Evolutionary conservation across 179 eudicot species (phyloP).

Genomic region (Drosera spatulata): DNA sequence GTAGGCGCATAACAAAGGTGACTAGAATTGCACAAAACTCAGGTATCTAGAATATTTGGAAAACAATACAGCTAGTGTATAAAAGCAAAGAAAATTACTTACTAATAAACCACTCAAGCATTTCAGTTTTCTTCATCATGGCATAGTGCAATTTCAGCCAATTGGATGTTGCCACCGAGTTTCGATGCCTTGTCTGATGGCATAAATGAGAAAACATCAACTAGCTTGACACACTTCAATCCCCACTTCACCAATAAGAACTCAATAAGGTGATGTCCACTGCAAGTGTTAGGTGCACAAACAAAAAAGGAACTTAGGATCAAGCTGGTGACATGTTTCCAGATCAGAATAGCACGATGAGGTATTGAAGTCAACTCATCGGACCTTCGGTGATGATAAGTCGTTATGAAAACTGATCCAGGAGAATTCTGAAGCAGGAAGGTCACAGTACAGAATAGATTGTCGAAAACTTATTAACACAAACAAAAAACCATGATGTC

Average conservation of each 20-base stretch:
- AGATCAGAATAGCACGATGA: neutral
- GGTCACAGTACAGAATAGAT: slow-evolving; percentile 82
- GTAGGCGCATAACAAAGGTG: too few relatives aligned
- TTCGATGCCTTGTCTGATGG: slow-evolving; percentile 64
- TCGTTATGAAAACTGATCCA: slow-evolving; percentile 66
- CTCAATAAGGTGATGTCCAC: slow-evolving; percentile 94
- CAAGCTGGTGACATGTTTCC: neutral
- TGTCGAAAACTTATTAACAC: slow-evolving; percentile 55
- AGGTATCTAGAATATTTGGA: too few relatives aligned
- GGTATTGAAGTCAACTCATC: slow-evolving; percentile 1
- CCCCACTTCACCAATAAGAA: slow-evolving; percentile 89
- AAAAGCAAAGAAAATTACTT: neutral
- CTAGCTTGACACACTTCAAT: slow-evolving; percentile 58
- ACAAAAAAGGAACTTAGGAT: neutral
- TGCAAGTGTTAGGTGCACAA: slow-evolving; percentile 17
- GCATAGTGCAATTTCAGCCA: slow-evolving; percentile 62
- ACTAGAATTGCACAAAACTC: too few relatives aligned
- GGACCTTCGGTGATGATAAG: slow-evolving; percentile 89
- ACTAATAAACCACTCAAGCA: neutral
- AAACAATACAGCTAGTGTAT: neutral
- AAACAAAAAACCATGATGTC: slow-evolving; percentile 3
- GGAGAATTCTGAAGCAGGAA: slow-evolving; percentile 74
- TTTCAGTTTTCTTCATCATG: slow-evolving; percentile 10
- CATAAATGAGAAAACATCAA: slow-evolving; percentile 78
- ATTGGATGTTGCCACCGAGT: slow-evolving; percentile 71